Base-by-base conservation (phyloP, 495 filamentous ascomycete species). In the Aspergillus panamensis region DNA sequence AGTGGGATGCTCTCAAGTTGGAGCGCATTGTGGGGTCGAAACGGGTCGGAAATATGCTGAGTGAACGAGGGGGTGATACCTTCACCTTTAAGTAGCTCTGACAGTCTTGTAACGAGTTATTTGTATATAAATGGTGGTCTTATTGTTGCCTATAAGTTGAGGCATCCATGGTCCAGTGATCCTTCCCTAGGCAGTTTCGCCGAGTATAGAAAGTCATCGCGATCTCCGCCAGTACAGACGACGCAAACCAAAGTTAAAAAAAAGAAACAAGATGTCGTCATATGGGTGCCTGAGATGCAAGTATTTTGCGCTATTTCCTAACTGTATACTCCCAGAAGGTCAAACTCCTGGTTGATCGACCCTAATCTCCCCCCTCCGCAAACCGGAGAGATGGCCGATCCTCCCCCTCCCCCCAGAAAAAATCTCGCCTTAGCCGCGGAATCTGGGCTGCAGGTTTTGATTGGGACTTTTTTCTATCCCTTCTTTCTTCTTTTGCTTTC, bases 1-100 rank as follows among this genome's bases (percentile, higher is more conserved):
- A 82, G 74, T 95, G 91, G 79, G 94, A 98, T 79, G 78, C 82
- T 19, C 69, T 96, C 72, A 91, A 87, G 77, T 72, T 98, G 60
- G 94, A 97, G 78, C 81, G 94, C 60, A 79, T 97, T 29, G 93
- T 92, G 3, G 95, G 94, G 8, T 87, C 82, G 3, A 77, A 83
- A 70, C 79, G 94, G 63, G 86, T 88, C 19, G 71, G 75, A 13
- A 79, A 77, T 53, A 87, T 88, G 75, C 77, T 89, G 66, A 87
- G 86, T 74, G 84, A 92, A 52, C 85, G 78, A 63, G 86, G 87
- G 17, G 87, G 91, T 32, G 94, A 97, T 82, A 93, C 88, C 1
- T 98, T 97, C 83, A 77, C 73, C 16, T 79, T 79, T 67, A 69
- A 77, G 63, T 77, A 63, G 40, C 25, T 25, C 25, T 25, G 25